These are phyloP conservation scores for Lojkania enalia DNA, from an alignment of 2,329 filamentous ascomycete species.

Conservation along the genomic window DNA sequence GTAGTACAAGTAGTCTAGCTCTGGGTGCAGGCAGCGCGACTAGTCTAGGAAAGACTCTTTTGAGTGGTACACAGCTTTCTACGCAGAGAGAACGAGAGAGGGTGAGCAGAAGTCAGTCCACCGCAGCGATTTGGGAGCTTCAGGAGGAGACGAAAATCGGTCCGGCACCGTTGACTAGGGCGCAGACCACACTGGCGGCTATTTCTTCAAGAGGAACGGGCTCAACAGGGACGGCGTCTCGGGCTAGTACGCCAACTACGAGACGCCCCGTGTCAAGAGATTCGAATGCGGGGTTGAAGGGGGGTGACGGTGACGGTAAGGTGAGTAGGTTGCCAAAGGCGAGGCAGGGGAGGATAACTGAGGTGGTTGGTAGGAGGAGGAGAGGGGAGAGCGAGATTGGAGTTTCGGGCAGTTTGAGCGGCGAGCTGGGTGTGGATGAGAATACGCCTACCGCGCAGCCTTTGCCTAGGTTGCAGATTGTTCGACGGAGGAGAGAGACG, in stretches of 20 bases:
- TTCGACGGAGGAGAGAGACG: constrained; percentile 38
- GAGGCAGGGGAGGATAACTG: constrained; percentile 32
- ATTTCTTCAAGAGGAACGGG: too few species aligned
- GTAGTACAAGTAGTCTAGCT: too few species aligned
- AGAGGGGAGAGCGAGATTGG: constrained; percentile 29
- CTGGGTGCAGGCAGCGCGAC: too few species aligned
- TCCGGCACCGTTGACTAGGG: constrained; percentile 27
- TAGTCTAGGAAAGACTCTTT: too few species aligned
- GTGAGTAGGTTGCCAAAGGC: constrained; percentile 34
- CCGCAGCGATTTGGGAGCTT: constrained; percentile 40
- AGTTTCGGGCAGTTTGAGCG: neutral
- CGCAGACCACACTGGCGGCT: neutral
- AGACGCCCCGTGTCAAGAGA: neutral
- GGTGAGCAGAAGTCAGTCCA: constrained; percentile 32
- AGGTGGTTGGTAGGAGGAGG: constrained; percentile 26
- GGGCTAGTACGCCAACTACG: neutral
- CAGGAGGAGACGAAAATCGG: constrained; percentile 32
- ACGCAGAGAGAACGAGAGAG: constrained; percentile 36
- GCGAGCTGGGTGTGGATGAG: constrained; percentile 4
- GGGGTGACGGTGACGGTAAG: neutral
- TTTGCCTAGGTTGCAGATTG: constrained; percentile 37
- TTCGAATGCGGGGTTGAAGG: neutral
- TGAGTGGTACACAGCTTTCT: constrained; percentile 28
- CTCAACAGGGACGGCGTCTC: neutral
- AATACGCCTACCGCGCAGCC: constrained; percentile 24